Evolutionary conservation across 1,284 basidiomycete genomes (phyloP).

Genomic region (Irpex rosettiformis): DNA sequence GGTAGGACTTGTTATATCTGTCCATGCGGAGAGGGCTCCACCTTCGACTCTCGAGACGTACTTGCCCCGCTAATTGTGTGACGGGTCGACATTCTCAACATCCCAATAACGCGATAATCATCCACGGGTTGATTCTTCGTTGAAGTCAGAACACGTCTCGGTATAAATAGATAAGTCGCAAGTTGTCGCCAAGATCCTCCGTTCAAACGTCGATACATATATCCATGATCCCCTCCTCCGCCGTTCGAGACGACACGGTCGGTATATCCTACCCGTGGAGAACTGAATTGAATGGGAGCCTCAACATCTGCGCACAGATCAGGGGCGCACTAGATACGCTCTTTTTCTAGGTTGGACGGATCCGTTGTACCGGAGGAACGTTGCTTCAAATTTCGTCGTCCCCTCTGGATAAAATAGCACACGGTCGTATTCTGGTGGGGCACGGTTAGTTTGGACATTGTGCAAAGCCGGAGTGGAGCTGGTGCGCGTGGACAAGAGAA

Average conservation of each 20-base stretch:
- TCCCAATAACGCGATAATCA: neutral
- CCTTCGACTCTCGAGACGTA: too few species aligned
- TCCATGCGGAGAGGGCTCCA: too few species aligned
- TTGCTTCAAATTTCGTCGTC: too few species aligned
- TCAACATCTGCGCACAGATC: neutral
- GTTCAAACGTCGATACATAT: neutral
- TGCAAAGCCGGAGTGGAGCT: neutral
- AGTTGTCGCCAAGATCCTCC: neutral
- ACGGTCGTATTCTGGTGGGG: neutral
- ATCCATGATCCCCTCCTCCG: neutral
- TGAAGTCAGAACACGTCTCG: neutral
- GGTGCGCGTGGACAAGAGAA: neutral
- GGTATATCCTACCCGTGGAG: neutral
- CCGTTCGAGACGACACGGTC: neutral
- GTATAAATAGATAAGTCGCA: neutral
- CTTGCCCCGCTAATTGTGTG: too few species aligned
- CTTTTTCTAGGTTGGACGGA: neutral
- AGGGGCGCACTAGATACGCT: neutral
- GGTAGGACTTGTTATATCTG: too few species aligned
- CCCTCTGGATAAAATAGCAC: neutral
- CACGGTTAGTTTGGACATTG: neutral
- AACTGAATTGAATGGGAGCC: neutral
- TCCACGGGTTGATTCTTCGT: neutral
- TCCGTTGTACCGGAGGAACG: neutral
- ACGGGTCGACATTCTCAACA: too few species aligned